These are phyloP conservation scores for Pseudisothecium myosuroides DNA, from an alignment of 225 moss, liverwort and hornwort species.

Conservation along the genomic window DNA sequence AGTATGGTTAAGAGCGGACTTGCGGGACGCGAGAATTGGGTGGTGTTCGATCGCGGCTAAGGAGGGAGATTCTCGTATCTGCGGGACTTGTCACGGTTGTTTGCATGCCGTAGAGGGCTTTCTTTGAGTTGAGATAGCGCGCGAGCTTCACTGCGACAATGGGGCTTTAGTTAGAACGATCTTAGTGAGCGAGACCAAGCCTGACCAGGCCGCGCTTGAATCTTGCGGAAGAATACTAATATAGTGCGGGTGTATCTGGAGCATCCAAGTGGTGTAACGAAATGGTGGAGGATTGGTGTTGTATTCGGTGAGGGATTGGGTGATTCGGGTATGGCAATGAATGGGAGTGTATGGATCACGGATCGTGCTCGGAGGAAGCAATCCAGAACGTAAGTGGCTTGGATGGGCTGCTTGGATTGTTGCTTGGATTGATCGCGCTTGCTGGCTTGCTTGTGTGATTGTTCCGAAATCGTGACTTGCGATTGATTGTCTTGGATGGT, in stretches of 20 bases:
- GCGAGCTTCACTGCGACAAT: background rate
- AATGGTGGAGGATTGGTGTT: background rate
- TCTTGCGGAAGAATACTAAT: background rate
- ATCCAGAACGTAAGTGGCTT: background rate
- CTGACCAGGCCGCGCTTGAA: background rate
- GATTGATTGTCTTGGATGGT: background rate
- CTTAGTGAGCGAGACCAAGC: background rate
- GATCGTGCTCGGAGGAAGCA: background rate
- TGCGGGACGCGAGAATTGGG: conserved; percentile 15
- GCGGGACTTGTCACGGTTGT: background rate
- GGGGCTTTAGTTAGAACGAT: background rate
- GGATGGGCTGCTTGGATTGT: background rate
- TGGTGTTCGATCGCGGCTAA: conserved; percentile 36
- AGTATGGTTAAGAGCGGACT: conserved; percentile 16
- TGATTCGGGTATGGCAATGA: background rate
- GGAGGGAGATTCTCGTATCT: background rate
- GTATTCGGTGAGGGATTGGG: background rate
- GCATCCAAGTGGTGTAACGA: no score
- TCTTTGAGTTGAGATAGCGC: background rate
- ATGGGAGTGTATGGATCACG: background rate
- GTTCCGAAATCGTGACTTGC: background rate
- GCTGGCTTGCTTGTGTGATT: background rate
- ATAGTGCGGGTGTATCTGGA: background rate
- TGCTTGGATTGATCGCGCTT: background rate
- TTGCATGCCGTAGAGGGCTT: background rate